Conservation (phyloP, 768 basidiomycete species). For the Leccinum obscurum region DNA sequence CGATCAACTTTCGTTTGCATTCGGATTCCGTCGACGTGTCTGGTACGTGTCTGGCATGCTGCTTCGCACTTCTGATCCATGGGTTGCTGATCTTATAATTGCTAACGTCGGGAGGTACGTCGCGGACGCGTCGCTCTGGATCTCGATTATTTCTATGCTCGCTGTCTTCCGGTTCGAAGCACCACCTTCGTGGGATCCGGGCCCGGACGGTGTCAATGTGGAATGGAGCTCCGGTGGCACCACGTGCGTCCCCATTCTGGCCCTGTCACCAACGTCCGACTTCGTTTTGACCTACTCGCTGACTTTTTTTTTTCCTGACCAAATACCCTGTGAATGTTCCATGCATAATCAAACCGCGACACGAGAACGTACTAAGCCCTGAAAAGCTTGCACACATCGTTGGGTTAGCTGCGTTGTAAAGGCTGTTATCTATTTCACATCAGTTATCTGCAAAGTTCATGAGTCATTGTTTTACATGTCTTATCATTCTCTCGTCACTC, state of each 20-base stretch:
- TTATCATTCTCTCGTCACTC: too few species aligned
- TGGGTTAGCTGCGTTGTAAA: neutral
- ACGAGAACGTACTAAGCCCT: neutral
- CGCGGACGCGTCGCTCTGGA: constrained; percentile 40
- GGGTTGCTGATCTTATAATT: neutral
- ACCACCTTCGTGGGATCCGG: constrained; percentile 14
- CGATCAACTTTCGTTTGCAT: constrained; percentile 22
- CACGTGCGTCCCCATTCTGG: constrained; percentile 17
- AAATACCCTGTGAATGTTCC: too few species aligned
- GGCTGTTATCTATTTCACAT: too few species aligned
- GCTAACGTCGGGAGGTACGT: constrained; percentile 41
- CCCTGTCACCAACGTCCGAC: neutral
- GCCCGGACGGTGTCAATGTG: constrained; percentile 21
- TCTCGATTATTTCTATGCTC: constrained; percentile 24
- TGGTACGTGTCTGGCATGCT: constrained; percentile 3
- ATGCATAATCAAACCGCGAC: constrained; percentile 8
- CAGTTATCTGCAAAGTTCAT: too few species aligned
- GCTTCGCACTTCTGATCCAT: neutral
- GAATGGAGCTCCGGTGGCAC: constrained; percentile 13
- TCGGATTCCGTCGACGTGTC: constrained; percentile 42
- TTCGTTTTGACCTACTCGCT: neutral
- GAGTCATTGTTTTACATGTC: too few species aligned
- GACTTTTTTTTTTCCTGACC: too few species aligned
- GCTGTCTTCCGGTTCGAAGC: constrained; percentile 18
- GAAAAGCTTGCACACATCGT: constrained; percentile 16